Evolutionary conservation across 352 stramenopile genomes (phyloP).

Genomic region (Phytophthora citricola): DNA sequence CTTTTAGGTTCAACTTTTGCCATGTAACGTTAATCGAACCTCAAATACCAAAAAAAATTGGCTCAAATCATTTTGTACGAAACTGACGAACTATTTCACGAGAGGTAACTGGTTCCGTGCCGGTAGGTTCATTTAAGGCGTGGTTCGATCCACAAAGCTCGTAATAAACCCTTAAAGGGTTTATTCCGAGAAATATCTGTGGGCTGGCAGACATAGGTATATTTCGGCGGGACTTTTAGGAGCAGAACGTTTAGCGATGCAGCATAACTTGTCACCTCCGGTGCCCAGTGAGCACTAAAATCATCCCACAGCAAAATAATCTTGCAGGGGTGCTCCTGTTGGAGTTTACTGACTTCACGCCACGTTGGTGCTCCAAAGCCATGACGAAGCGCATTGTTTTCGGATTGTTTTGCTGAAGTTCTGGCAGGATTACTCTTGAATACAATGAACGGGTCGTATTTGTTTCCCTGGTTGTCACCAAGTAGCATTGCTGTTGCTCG

Average conservation of each 20-base stretch:
- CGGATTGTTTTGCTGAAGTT: not conserved
- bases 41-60: too few species aligned
- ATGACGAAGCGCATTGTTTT: not conserved
- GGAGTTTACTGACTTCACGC: not conserved
- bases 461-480: constrained; percentile 1
- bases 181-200: not conserved
- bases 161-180: not conserved
- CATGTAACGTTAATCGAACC: too few species aligned
- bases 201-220: not conserved
- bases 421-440: constrained; percentile 10
- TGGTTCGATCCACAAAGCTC: too few species aligned
- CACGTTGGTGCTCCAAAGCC: not conserved
- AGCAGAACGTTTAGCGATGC: not conserved
- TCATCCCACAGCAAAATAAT: constrained; percentile 9
- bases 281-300: constrained; percentile 1
- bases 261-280: not conserved
- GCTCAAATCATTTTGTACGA: too few species aligned
- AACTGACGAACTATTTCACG: too few species aligned
- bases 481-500: constrained; percentile 13
- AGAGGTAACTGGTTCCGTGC: too few species aligned
- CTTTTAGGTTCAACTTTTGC: too few species aligned
- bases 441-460: constrained; percentile 11
- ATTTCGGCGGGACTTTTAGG: not conserved
- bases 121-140: too few species aligned
- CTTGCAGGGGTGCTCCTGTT: not conserved